phyloP scores from a whole-genome alignment of 495 filamentous ascomycete genomes.

The Immersiella caudata region DNA sequence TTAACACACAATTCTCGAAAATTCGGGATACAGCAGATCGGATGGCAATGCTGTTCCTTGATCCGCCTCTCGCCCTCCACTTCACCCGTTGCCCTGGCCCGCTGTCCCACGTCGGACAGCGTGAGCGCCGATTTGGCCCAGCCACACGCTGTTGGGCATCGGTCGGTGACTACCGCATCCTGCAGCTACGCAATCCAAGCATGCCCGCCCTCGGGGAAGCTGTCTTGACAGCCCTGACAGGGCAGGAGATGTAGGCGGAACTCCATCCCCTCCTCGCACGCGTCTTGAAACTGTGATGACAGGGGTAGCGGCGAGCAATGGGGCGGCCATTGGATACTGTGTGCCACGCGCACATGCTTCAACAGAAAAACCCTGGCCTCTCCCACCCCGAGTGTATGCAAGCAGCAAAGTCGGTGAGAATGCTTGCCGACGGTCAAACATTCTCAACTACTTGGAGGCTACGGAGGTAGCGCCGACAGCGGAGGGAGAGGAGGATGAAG shows the following conservation, averaged over 20 bases:
- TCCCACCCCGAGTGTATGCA: constrained; percentile 17
- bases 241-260: neutral
- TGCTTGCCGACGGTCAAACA: constrained; percentile 6
- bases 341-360: neutral
- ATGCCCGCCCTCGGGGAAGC: neutral
- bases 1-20: neutral
- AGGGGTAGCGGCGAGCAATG: neutral
- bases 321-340: constrained; percentile 1
- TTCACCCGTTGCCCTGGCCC: neutral
- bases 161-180: constrained; percentile 1
- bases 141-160: neutral
- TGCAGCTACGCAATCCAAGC: neutral
- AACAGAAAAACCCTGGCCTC: neutral
- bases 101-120: neutral
- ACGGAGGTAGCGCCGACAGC: neutral
- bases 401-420: constrained; percentile 31
- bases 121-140: neutral
- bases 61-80: neutral
- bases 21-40: neutral
- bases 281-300: constrained; percentile 14
- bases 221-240: constrained; percentile 9
- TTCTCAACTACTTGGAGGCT: neutral
- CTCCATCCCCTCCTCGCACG: neutral
- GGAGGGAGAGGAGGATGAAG: neutral
- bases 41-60: neutral